Conservation (phyloP, 2,329 filamentous ascomycete genomes). For the Fusarium azukiicola region DNA sequence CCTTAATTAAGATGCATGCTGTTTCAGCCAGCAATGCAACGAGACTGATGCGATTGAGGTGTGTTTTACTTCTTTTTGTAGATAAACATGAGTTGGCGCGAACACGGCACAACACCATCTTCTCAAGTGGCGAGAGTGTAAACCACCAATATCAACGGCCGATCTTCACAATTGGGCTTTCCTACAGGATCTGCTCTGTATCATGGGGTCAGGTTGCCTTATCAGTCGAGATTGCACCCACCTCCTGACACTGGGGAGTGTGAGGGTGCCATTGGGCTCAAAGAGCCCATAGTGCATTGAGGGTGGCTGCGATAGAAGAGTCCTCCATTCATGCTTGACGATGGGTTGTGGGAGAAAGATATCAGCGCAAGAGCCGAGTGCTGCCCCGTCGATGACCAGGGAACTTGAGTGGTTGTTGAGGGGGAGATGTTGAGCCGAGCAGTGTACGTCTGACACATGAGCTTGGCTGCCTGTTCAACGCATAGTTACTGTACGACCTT, state of each 20-base stretch:
- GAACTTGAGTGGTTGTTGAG: not conserved
- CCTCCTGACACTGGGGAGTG: not conserved
- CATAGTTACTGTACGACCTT: too few relatives aligned
- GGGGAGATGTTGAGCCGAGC: too few relatives aligned
- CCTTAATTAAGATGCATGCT: conserved; percentile 58
- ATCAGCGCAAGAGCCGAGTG: too few relatives aligned
- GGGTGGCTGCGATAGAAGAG: not conserved
- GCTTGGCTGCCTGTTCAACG: too few relatives aligned
- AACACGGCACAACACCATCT: conserved; percentile 11
- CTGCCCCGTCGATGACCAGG: not conserved
- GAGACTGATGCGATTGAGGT: conserved; percentile 55
- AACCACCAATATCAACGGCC: not conserved
- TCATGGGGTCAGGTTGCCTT: not conserved
- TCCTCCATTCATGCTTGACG: too few relatives aligned
- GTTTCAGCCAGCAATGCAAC: conserved; percentile 58
- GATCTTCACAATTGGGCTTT: not conserved
- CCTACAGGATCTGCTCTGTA: not conserved
- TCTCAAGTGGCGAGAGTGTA: not conserved
- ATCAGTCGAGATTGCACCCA: too few relatives aligned
- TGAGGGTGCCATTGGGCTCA: not conserved
- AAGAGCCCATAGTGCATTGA: not conserved
- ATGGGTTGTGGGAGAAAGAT: not conserved
- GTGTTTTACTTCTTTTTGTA: conserved; percentile 46
- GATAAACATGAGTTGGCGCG: conserved; percentile 62
- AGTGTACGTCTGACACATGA: too few relatives aligned